phyloP scores from a whole-genome alignment of 306 rosid genomes.

The Acacia melanoxylon region DNA sequence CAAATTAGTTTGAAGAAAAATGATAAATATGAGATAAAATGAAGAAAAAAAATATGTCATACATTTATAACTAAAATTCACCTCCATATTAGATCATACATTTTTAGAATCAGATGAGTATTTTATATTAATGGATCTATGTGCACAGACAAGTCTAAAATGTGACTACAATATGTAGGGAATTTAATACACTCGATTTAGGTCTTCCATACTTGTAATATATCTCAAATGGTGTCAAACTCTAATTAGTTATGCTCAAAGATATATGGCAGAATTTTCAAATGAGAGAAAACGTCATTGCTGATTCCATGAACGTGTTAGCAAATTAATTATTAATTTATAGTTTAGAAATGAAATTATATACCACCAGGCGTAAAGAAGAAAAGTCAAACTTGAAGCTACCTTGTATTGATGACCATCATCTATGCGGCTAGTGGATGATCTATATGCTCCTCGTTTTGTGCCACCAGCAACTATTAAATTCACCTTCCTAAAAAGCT shows the following conservation, averaged over 20 bases:
- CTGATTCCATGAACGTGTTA: neutral
- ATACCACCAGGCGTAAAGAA: conserved; percentile 26
- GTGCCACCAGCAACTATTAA: conserved; percentile 27
- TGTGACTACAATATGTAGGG: neutral
- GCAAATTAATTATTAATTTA: neutral
- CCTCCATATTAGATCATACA: no score
- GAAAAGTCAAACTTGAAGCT: conserved; percentile 46
- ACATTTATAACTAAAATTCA: no score
- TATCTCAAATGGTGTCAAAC: neutral
- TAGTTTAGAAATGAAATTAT: neutral
- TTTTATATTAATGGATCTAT: neutral
- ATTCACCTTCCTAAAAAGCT: neutral
- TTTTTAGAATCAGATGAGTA: no score
- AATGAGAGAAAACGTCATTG: neutral
- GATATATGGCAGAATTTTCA: neutral
- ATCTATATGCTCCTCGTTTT: conserved; percentile 32
- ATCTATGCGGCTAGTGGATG: conserved; percentile 43
- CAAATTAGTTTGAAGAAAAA: no score
- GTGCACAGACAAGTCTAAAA: neutral
- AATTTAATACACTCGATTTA: neutral
- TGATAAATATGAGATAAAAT: no score
- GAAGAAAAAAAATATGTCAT: no score
- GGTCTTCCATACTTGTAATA: neutral
- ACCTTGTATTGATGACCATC: neutral
- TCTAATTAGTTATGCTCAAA: neutral